Evolutionary conservation across 495 filamentous ascomycete species (phyloP), one percentile per base, ranked within the genome.

Genomic region (Pyrenula aspistea): DNA sequence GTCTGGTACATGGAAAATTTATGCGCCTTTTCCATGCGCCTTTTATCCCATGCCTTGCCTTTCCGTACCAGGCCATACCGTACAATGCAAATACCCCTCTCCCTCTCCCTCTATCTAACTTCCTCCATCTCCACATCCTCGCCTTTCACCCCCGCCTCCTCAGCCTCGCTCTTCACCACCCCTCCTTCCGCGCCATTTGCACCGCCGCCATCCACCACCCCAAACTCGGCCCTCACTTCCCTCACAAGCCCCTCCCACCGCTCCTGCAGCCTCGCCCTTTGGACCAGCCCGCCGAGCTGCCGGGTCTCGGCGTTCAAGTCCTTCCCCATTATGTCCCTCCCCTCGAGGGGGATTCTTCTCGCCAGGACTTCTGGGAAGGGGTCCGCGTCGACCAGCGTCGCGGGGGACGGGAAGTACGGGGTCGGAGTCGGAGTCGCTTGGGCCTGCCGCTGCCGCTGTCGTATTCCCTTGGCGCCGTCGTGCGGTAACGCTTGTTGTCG

Each of bases 101-200:
- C 2, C 3, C 62, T 54, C 24, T 31, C 53, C 54, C 58, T 50
- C 22, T 62, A 48, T 21, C 21, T 55, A 3, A 36, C 57, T 23
- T 54, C 25, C n/a, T 59, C 25, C 36, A 65, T 49, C 49, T 57
- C 54, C 47, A 59, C 57, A 12, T 22, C 53, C 51, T 56, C 62
- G 36, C 25, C 48, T 25, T 65, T 57, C 1, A 57, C 62, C 48
- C 57, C 53, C 22, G 54, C 65, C 47, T 52, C 49, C 48, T 62
- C 23, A 24, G 59, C 54, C n/a, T 42, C 31, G 31, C 8, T 15
- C 31, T 42, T 42, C 31, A 42, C 31, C 15, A 8, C 31, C 31
- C 15, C 31, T 15, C 4, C 31, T 15, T 42, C 31, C 31, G 15
- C 31, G 4, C 15, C 15, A 4, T 8, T 15, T 8, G 4, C 31